Percentiles rank a stretch among this genome's conserved stretches.
phyloP scores from a whole-genome alignment of 441 rosid species.

The Brassica balearica region DNA sequence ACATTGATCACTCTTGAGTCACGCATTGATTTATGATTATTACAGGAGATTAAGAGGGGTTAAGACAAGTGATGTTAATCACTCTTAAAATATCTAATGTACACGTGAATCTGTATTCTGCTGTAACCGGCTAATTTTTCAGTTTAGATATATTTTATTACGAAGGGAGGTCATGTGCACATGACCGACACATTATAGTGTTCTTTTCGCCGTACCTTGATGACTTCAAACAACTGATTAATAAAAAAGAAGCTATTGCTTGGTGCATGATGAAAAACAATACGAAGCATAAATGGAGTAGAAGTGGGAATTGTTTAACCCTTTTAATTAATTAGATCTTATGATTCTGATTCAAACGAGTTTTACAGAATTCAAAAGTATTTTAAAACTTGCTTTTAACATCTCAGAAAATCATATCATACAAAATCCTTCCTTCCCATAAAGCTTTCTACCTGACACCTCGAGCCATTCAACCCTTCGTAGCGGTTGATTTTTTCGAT shows the following conservation, averaged over 20 bases:
- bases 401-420: constrained; percentile 5
- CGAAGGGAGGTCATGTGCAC: constrained; percentile 24
- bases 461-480: too few relatives aligned
- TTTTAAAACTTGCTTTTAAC: not conserved
- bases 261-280: not conserved
- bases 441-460: not conserved
- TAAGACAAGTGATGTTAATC: constrained; percentile 1
- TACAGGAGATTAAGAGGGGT: constrained; percentile 2
- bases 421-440: not conserved
- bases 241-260: not conserved
- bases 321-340: not conserved
- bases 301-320: not conserved
- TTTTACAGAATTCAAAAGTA: constrained; percentile 16
- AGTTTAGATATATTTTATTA: not conserved
- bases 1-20: not conserved
- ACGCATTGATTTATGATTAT: constrained; percentile 5
- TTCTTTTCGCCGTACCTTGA: constrained; percentile 16
- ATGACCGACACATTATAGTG: constrained; percentile 31
- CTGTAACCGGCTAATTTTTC: constrained; percentile 4
- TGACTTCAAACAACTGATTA: constrained; percentile 11
- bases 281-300: constrained; percentile 4
- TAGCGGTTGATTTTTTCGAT: too few relatives aligned
- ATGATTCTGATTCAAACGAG: constrained; percentile 2
- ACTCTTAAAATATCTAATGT: not conserved
- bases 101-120: constrained; percentile 23